These are phyloP conservation scores for Hymenochaete sp. DNA, from an alignment of 1,284 basidiomycete genomes.

Conservation along the genomic window DNA sequence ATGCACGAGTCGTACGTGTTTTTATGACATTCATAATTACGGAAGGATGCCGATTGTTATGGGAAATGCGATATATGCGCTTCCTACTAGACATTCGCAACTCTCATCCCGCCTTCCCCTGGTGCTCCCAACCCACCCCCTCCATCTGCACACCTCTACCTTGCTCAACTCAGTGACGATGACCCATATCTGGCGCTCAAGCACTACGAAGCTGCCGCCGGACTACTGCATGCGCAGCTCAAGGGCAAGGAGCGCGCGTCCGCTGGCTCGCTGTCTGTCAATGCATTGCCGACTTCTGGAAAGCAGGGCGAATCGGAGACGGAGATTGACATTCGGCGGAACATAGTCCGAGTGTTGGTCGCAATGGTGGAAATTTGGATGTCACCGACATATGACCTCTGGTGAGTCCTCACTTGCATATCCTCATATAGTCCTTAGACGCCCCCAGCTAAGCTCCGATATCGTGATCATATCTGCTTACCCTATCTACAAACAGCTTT, in stretches of 20 bases:
- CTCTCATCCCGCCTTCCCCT: conserved; percentile 51
- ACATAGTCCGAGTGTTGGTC: conserved; percentile 76
- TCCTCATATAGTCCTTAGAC: background rate
- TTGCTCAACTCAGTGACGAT: conserved; percentile 77
- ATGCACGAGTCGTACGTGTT: conserved; percentile 58
- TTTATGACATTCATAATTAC: conserved; percentile 8
- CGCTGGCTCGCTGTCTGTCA: no score
- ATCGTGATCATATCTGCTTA: background rate
- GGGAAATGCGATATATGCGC: background rate
- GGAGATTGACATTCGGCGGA: conserved; percentile 58
- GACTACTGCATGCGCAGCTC: conserved; percentile 62
- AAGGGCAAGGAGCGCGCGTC: conserved; percentile 59
- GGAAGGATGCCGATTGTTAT: background rate
- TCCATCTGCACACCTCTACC: conserved; percentile 80
- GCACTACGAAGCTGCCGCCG: conserved; percentile 76
- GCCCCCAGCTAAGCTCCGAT: background rate
- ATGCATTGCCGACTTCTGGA: no score
- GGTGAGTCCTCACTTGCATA: conserved; percentile 41
- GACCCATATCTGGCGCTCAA: conserved; percentile 71
- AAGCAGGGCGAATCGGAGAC: conserved; percentile 36
- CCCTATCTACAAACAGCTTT: conserved; percentile 43
- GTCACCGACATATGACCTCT: conserved; percentile 81
- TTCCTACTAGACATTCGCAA: conserved; percentile 49
- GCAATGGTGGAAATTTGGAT: conserved; percentile 97
- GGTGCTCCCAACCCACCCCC: conserved; percentile 55